Evolutionary conservation across 371 early-diverging fungal genomes (phyloP), one percentile per base, ranked within the genome.

Genomic region (Circinella umbellata): DNA sequence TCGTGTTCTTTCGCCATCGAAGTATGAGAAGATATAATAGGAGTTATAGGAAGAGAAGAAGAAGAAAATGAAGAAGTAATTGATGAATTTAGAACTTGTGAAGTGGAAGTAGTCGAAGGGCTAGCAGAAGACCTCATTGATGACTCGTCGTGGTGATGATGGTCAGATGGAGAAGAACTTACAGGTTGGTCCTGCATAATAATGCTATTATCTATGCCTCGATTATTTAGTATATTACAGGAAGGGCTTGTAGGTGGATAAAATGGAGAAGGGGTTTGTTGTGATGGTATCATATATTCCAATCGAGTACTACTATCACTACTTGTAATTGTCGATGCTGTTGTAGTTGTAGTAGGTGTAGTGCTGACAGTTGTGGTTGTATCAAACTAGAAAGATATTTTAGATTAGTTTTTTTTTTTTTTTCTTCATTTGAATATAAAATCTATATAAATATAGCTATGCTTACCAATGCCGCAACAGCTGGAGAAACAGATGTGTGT

Each of bases 241-340:
- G 63, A 63, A 46, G 63, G 63, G 20, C 63, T 63, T 63, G 63
- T 46, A 46, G 63, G 63, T 46, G 63, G 20, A 63, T 63, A 63
- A 0, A 57, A 27, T 7, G 57, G 57, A 27, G 57, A 57, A 34
- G 57, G 7, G 0, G 57, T 57, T 1, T 2, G 18, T 27, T 57
- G 20, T 20, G 57, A 10, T 34, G 42, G 42, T 9, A 57, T 27
- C 34, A 57, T 57, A 34, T 57, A 57, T 17, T 57, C 57, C 20
- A 53, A n/a, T 27, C 27, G 27, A 27, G 27, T 27, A 57, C 18
- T 15, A n/a, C 15, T n/a, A n/a, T 51, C 1, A n/a, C 15, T 8
- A 51, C 51, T 51, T 51, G 51, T 15, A 13, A 15, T 14, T 51
- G 51, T 5, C 15, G 51, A 13, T 51, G 15, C 15, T 51, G 51